Evolutionary conservation across 192 early-diverging fungal species (phyloP), one percentile per base, ranked within the genome.

Genomic region (Coemansia sp.): DNA sequence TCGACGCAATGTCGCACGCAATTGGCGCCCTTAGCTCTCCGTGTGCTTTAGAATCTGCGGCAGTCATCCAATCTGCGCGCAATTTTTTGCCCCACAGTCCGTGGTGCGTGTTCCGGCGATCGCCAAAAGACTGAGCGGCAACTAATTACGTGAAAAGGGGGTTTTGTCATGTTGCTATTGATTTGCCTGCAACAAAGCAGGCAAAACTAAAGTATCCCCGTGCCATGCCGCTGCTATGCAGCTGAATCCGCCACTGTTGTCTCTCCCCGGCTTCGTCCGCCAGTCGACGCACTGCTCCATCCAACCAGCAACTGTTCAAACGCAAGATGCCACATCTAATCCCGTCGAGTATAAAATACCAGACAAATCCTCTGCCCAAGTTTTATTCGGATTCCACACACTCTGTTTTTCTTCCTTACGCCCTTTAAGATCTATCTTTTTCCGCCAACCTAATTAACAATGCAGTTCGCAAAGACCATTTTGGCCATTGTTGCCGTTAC

Each of bases 391-490:
- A 25, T 19, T 38, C 36, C 12, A 19, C 14, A 38, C 12, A 6
- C 20, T 22, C 53, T 37, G 7, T 15, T 5, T 14, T 59, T n/a
- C 48, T 52, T 46, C 42, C 23, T 31, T 8, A 17, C 57, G 3
- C 26, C 49, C 2, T 42, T 19, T 23, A 25, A 54, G 25, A 50
- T 59, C 17, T 49, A 3, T 67, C 17, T 38, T 20, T 57, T 47
- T 49, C 15, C 20, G 23, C 17, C 31, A 48, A 31, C 38, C 36
- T 42, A 52, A 66, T 53, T 31, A 64, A 78, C 38, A 59, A 78
- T 78, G 75, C 70, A 72, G 75, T 64, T 78, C 62, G 70, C 81
- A 75, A 85, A 85, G 82, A 72, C 69, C 66, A 44, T 79, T 50
- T 55, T 81, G 58, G 82, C 78, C 55, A 19, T 83, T 47, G 78